A percentile compares a stretch with the other conserved stretches of the same genome.
Conservation (phyloP, 2,329 filamentous ascomycete species). For the Fusarium sp. region DNA sequence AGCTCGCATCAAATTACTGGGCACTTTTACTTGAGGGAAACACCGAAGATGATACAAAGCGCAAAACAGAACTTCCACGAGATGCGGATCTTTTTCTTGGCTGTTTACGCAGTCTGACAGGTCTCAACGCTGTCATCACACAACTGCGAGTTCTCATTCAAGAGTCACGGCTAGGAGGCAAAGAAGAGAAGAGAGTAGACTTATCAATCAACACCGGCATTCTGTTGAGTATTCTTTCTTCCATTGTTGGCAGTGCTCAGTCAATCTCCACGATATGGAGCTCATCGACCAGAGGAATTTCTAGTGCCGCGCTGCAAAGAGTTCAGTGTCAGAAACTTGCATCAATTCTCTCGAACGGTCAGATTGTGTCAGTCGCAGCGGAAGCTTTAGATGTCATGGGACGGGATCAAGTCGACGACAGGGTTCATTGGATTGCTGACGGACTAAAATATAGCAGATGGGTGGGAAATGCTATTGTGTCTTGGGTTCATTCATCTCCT, state of each 20-base stretch:
- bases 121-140: conserved; percentile 79
- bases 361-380: conserved; percentile 59
- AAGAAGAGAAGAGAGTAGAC: conserved; percentile 53
- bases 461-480: conserved; percentile 72
- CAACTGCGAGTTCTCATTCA: conserved; percentile 71
- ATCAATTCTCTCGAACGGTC: conserved; percentile 58
- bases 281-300: conserved; percentile 39
- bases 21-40: conserved; percentile 62
- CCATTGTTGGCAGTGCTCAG: conserved; percentile 51
- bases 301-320: conserved; percentile 41
- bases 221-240: conserved; percentile 55
- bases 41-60: conserved; percentile 13
- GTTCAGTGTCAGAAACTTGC: conserved; percentile 51
- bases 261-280: conserved; percentile 52
- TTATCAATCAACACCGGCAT: conserved; percentile 55
- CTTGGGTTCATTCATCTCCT: conserved; percentile 50
- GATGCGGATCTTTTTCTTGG: conserved; percentile 63
- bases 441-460: conserved; percentile 73
- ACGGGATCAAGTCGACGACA: conserved; percentile 38
- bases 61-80: conserved; percentile 31
- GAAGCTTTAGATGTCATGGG: conserved; percentile 64
- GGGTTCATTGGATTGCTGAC: conserved; percentile 68
- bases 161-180: conserved; percentile 53
- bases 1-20: conserved; percentile 88
- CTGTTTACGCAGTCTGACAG: conserved; percentile 77